A percentile compares a stretch with the other conserved stretches of the same genome.
These are phyloP conservation scores for Chamaenerion angustifolium DNA, from an alignment of 345 rosid genomes.

Conservation along the genomic window DNA sequence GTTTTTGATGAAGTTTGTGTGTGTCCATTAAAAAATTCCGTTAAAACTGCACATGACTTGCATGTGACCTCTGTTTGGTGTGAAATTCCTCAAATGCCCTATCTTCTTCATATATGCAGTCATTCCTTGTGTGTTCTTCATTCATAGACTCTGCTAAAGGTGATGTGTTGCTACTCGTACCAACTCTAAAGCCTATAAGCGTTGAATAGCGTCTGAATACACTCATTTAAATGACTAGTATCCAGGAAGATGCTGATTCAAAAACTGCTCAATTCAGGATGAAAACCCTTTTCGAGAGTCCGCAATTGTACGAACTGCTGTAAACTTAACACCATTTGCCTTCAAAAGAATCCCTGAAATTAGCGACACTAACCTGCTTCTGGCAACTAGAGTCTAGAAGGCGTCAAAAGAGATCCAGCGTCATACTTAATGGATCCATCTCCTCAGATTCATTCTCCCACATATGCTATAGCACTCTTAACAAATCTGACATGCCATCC, in stretches of 20 bases:
- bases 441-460: conserved; percentile 70
- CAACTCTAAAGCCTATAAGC: neutral
- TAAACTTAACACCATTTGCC: conserved; percentile 80
- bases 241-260: conserved; percentile 1
- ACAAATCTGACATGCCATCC: conserved; percentile 23
- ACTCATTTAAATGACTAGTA: neutral
- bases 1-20: too few relatives aligned
- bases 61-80: too few relatives aligned
- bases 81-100: too few relatives aligned
- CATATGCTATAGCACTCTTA: conserved; percentile 59
- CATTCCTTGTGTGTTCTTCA: too few relatives aligned
- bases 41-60: too few relatives aligned
- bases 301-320: conserved; percentile 81
- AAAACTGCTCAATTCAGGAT: conserved; percentile 31
- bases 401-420: conserved; percentile 60
- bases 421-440: conserved; percentile 42
- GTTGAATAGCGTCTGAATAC: neutral
- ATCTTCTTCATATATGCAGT: too few relatives aligned
- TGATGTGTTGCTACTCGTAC: conserved; percentile 1
- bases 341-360: conserved; percentile 76
- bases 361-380: conserved; percentile 44
- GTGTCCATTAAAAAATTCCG: too few relatives aligned
- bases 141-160: conserved; percentile 77
- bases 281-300: conserved; percentile 86
- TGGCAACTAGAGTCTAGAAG: conserved; percentile 69